Percentiles rank a stretch among this genome's conserved stretches.
phyloP scores from a whole-genome alignment of 495 filamentous ascomycete species.

The Pseudotulostoma volvatum region DNA sequence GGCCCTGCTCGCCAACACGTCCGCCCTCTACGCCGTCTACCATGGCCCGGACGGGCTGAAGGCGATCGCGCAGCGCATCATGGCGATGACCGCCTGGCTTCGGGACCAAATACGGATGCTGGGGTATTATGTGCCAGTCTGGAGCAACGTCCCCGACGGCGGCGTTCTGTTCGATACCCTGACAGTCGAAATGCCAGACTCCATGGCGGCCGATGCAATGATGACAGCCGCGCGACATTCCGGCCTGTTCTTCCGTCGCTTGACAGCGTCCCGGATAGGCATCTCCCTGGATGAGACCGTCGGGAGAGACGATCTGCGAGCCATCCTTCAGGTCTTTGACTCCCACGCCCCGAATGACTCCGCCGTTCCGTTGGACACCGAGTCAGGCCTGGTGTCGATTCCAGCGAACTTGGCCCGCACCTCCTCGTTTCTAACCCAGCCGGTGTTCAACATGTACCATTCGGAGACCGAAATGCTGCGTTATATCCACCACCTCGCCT shows the following conservation, averaged over 20 bases:
- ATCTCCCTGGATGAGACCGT: constrained; percentile 65
- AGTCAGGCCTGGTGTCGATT: constrained; percentile 31
- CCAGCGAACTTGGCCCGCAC: constrained; percentile 52
- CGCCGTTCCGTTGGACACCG: constrained; percentile 27
- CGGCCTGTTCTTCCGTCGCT: constrained; percentile 46
- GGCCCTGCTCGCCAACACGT: constrained; percentile 92
- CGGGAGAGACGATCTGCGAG: constrained; percentile 40
- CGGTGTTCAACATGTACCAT: constrained; percentile 93
- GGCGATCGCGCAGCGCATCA: constrained; percentile 64
- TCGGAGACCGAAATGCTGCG: constrained; percentile 92
- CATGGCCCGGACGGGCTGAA: constrained; percentile 79
- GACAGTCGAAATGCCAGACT: constrained; percentile 40
- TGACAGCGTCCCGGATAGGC: constrained; percentile 43
- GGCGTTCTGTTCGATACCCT: constrained; percentile 68
- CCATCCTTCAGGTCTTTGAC: constrained; percentile 44
- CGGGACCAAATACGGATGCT: constrained; percentile 50
- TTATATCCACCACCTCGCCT: constrained; percentile 89
- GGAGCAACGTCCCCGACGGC: constrained; percentile 34
- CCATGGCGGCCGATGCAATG: constrained; percentile 34
- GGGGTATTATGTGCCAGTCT: constrained; percentile 45
- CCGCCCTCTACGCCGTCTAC: constrained; percentile 93
- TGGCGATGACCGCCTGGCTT: constrained; percentile 52
- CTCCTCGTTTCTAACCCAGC: constrained; percentile 72
- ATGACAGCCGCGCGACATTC: constrained; percentile 31
- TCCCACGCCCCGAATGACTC: constrained; percentile 17